Percentiles rank a stretch among this genome's conserved stretches.
phyloP scores from a whole-genome alignment of 345 rosid genomes.

The Hibiscus trionum region DNA sequence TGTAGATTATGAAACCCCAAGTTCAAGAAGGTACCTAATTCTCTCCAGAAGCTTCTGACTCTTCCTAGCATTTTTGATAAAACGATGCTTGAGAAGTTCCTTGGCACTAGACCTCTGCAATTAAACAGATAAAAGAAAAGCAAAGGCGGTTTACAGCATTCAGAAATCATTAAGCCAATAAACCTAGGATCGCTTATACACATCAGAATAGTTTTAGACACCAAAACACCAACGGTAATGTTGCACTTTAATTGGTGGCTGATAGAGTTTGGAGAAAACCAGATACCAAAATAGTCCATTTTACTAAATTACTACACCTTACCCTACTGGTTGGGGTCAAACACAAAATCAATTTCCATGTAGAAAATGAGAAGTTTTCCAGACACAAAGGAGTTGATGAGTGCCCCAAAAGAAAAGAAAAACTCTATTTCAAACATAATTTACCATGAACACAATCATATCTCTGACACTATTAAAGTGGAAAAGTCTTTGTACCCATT shows the following conservation, averaged over 20 bases:
- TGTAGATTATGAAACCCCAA: neutral
- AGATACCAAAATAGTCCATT: neutral
- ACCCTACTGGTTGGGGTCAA: neutral
- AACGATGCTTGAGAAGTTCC: conserved; percentile 89
- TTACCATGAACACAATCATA: neutral
- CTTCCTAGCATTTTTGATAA: conserved; percentile 73
- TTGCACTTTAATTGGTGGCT: neutral
- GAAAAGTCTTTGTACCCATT: neutral
- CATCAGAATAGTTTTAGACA: conserved; percentile 3
- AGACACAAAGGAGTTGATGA: too few relatives aligned
- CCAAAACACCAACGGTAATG: neutral
- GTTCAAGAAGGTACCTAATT: conserved; percentile 58
- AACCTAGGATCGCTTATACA: conserved; percentile 8
- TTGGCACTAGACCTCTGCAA: conserved; percentile 92
- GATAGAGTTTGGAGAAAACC: neutral
- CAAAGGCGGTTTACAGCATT: conserved; percentile 8
- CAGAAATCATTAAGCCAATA: conserved; percentile 5
- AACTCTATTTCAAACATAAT: neutral
- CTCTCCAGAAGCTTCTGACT: conserved; percentile 86
- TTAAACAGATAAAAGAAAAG: conserved; percentile 16
- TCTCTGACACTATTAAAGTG: neutral
- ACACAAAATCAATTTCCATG: neutral
- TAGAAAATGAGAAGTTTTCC: too few relatives aligned
- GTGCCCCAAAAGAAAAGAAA: too few relatives aligned
- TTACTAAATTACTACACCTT: neutral